Evolutionary conservation across 345 rosid genomes (phyloP).

Genomic region (Populus tremula): DNA sequence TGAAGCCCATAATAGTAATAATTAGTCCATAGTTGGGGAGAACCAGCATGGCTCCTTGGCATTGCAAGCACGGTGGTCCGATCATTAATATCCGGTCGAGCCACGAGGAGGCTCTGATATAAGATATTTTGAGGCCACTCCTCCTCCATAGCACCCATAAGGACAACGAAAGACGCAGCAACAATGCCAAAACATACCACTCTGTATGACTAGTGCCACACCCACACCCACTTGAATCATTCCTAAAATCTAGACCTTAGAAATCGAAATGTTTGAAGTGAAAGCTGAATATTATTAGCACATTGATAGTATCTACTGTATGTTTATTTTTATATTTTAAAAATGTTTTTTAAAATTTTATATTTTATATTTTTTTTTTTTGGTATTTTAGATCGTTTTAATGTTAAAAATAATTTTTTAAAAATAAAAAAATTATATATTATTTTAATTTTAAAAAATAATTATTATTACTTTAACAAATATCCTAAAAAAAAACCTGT

Average conservation of each 20-base stretch:
- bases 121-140: too few relatives aligned
- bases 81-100: constrained; percentile 30
- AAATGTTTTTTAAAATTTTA: too few relatives aligned
- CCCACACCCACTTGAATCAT: neutral
- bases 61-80: constrained; percentile 13
- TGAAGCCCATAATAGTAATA: constrained; percentile 30
- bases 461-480: too few relatives aligned
- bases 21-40: constrained; percentile 65
- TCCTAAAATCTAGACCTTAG: neutral
- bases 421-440: too few relatives aligned
- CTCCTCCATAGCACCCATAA: constrained; percentile 56
- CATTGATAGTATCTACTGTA: too few relatives aligned
- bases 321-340: too few relatives aligned
- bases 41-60: constrained; percentile 40
- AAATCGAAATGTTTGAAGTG: neutral
- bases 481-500: too few relatives aligned
- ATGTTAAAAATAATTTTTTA: too few relatives aligned
- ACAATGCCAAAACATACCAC: constrained; percentile 77
- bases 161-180: constrained; percentile 48
- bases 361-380: too few relatives aligned
- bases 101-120: constrained; percentile 45
- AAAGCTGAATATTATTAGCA: too few relatives aligned
- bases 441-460: too few relatives aligned
- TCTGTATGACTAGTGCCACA: constrained; percentile 55
- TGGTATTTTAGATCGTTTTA: too few relatives aligned